Evolutionary conservation across 2,329 filamentous ascomycete genomes (phyloP).

Genomic region (Microdochium nivale): DNA sequence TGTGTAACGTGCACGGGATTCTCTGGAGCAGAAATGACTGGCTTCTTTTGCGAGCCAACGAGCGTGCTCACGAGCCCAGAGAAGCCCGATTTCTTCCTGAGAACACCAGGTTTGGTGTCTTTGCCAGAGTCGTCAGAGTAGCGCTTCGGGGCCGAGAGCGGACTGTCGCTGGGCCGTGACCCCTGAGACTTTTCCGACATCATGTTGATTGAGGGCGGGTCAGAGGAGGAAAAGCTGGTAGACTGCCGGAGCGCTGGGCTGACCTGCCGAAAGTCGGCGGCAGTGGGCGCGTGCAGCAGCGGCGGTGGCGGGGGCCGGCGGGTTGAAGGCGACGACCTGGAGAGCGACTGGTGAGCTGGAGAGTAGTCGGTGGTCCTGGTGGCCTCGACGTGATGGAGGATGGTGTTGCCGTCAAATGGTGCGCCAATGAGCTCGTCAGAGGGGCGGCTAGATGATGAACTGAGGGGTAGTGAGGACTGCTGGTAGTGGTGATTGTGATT

Average conservation of each 20-base stretch:
- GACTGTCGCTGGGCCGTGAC: constrained; percentile 32
- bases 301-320: constrained; percentile 19
- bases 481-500: constrained; percentile 4
- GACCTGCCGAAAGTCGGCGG: constrained; percentile 43
- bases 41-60: constrained; percentile 78
- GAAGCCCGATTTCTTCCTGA: constrained; percentile 82
- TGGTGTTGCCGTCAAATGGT: constrained; percentile 55
- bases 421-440: constrained; percentile 52
- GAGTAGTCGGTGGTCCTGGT: constrained; percentile 26
- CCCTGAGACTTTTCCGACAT: constrained; percentile 31
- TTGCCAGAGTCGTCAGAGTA: constrained; percentile 67
- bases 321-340: constrained; percentile 17
- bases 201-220: constrained; percentile 33
- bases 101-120: constrained; percentile 48
- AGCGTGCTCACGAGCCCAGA: constrained; percentile 79
- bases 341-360: constrained; percentile 18
- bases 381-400: constrained; percentile 51
- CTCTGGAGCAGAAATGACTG: constrained; percentile 93
- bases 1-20: constrained; percentile 98
- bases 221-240: constrained; percentile 51
- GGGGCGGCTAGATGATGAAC: constrained; percentile 17
- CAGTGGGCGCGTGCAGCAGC: constrained; percentile 36
- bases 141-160: constrained; percentile 53
- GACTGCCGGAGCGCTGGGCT: constrained; percentile 55
- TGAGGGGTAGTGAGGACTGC: constrained; percentile 23